Conservation (phyloP, 2,329 filamentous ascomycete genomes). For the Zymoseptoria ardabiliae region DNA sequence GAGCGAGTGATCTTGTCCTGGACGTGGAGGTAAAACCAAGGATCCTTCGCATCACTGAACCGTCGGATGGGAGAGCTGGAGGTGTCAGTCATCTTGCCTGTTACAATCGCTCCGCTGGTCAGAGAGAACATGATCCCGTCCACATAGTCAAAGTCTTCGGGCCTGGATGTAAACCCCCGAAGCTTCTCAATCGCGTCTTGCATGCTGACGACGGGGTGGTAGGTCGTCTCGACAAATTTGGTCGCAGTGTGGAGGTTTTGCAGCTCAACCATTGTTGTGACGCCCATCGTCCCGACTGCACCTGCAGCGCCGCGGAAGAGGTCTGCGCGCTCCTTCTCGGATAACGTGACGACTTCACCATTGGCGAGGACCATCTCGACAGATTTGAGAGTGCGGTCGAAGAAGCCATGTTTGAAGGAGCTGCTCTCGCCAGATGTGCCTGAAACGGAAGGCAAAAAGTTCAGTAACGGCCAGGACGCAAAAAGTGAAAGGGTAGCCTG, state of each 20-base stretch:
- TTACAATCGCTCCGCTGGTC: constrained; percentile 37
- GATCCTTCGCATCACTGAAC: constrained; percentile 40
- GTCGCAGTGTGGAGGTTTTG: constrained; percentile 38
- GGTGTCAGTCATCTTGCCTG: constrained; percentile 36
- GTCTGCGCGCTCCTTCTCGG: constrained; percentile 48
- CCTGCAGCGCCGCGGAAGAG: constrained; percentile 60
- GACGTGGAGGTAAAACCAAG: constrained; percentile 46
- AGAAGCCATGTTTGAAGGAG: constrained; percentile 61
- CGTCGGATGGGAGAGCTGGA: constrained; percentile 16
- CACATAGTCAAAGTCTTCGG: constrained; percentile 41
- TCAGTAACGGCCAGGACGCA: too few relatives aligned
- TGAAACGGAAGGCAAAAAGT: too few relatives aligned
- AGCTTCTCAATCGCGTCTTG: constrained; percentile 37
- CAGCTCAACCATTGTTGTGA: constrained; percentile 52
- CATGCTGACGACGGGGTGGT: constrained; percentile 38
- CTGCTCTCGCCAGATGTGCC: constrained; percentile 62
- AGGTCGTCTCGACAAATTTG: constrained; percentile 44
- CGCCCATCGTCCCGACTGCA: constrained; percentile 59
- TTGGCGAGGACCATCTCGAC: constrained; percentile 60
- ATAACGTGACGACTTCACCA: constrained; percentile 50
- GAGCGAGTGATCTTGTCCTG: constrained; percentile 32
- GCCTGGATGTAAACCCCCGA: constrained; percentile 31
- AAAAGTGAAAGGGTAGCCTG: too few relatives aligned
- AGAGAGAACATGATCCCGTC: constrained; percentile 45
- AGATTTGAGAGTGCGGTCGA: constrained; percentile 53